Evolutionary conservation across 2,329 filamentous ascomycete genomes (phyloP).

Genomic region (Nemania serpens): DNA sequence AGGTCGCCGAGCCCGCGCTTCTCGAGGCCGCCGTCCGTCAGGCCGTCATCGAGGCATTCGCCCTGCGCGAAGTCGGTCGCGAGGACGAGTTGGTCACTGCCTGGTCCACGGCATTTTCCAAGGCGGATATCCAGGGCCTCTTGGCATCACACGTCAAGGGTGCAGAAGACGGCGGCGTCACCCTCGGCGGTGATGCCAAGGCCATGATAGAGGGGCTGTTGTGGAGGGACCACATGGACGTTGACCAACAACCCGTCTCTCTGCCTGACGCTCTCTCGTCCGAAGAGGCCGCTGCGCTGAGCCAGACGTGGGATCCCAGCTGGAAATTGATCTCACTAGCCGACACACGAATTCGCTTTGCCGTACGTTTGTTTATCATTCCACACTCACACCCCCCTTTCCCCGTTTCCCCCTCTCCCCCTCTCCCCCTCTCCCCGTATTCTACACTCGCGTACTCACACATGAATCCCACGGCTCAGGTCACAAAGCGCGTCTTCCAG

Average conservation of each 20-base stretch:
- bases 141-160: conserved; percentile 47
- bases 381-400: neutral
- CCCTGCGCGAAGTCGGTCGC: conserved; percentile 45
- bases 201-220: conserved; percentile 43
- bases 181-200: conserved; percentile 46
- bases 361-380: conserved; percentile 57
- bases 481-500: conserved; percentile 79
- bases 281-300: conserved; percentile 48
- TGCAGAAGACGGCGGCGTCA: conserved; percentile 46
- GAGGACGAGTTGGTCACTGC: conserved; percentile 30
- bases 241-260: conserved; percentile 3
- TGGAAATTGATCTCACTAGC: conserved; percentile 64
- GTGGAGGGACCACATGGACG: conserved; percentile 26
- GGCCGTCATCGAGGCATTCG: conserved; percentile 58
- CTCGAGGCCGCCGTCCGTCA: conserved; percentile 55
- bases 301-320: conserved; percentile 54
- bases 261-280: neutral
- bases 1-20: conserved; percentile 49
- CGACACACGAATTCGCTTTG: conserved; percentile 70
- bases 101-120: conserved; percentile 37
- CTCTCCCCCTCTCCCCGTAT: neutral
- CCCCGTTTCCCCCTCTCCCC: neutral
- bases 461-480: conserved; percentile 52
- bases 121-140: conserved; percentile 42
- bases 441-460: neutral